Percentiles rank a stretch among this genome's conserved stretches.
Conservation (phyloP, 352 stramenopile species). For the Thraustochytrium sp. region DNA sequence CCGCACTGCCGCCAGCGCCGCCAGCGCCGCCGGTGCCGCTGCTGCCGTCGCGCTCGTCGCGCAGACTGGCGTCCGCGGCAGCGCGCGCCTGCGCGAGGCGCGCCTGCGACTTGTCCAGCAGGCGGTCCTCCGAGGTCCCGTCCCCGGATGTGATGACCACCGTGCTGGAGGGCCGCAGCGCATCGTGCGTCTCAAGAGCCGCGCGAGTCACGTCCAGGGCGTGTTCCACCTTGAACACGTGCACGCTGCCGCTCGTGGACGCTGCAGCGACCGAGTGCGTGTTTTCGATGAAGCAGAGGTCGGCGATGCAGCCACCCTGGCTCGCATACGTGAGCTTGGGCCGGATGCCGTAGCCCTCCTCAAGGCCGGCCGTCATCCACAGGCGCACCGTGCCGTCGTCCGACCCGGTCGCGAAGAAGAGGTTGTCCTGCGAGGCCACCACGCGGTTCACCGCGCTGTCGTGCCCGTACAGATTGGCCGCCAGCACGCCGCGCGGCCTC, state of each 20-base stretch:
- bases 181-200: background rate
- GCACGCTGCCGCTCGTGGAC: constrained; percentile 74
- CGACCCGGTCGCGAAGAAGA: constrained; percentile 91
- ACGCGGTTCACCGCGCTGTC: constrained; percentile 83
- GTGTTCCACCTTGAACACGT: constrained; percentile 90
- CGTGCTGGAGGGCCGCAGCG: background rate
- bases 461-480: constrained; percentile 82
- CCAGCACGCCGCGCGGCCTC: constrained; percentile 61
- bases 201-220: background rate
- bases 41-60: background rate
- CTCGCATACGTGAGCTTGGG: constrained; percentile 85
- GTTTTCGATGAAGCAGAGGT: constrained; percentile 91
- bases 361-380: constrained; percentile 81
- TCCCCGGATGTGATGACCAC: background rate
- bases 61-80: background rate
- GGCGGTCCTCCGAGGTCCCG: background rate
- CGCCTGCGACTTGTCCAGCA: constrained; percentile 53
- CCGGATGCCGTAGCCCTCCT: constrained; percentile 83
- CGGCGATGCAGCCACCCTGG: constrained; percentile 78
- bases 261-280: constrained; percentile 86
- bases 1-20: background rate
- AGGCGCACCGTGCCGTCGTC: constrained; percentile 92
- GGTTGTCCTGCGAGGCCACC: constrained; percentile 85
- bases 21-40: background rate
- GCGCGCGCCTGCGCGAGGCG: background rate